These are phyloP conservation scores for Pholiota microspora DNA, from an alignment of 768 basidiomycete species.

Conservation along the genomic window DNA sequence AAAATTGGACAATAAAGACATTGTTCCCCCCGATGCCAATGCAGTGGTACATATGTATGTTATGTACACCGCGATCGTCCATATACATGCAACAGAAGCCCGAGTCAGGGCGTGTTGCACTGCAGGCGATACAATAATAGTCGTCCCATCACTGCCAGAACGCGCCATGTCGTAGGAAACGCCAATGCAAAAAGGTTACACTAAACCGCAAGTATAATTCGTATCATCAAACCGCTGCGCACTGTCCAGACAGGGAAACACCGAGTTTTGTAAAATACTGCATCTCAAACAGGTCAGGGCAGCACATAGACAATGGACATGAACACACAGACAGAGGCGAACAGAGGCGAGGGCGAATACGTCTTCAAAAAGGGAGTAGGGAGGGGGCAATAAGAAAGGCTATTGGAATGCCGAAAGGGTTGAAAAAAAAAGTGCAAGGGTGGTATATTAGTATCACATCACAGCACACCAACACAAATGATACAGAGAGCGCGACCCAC, in stretches of 20 bases:
- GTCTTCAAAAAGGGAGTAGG: neutral
- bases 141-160: neutral
- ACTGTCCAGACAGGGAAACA: neutral
- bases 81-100: neutral
- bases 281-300: neutral
- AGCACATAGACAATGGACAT: neutral
- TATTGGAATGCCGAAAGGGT: neutral
- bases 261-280: neutral
- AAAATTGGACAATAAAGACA: neutral
- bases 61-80: neutral
- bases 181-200: neutral
- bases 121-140: neutral
- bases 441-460: neutral
- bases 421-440: neutral
- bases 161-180: neutral
- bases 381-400: constrained; percentile 1
- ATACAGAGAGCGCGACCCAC: neutral
- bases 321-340: neutral
- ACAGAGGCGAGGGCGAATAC: neutral
- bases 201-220: neutral
- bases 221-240: neutral
- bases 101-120: neutral
- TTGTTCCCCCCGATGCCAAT: neutral
- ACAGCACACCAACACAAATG: neutral
- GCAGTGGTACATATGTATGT: neutral